Percentiles rank a stretch among this genome's conserved stretches.
Conservation (phyloP, 306 rosid genomes). For the Vigna mungo region DNA sequence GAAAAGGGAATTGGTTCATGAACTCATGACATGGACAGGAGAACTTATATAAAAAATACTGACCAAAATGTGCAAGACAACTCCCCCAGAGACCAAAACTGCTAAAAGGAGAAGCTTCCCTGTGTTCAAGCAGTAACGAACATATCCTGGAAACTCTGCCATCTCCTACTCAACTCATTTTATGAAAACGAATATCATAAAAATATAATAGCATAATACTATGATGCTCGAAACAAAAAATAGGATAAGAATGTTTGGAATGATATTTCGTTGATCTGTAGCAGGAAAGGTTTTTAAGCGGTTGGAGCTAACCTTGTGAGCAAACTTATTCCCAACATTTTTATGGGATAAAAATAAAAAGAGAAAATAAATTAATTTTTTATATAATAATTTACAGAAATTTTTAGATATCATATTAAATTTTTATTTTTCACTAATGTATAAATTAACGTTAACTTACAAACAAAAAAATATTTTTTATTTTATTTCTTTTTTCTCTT, state of each 20-base stretch:
- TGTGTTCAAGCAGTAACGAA: constrained; percentile 63
- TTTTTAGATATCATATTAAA: no score
- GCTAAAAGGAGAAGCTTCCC: constrained; percentile 71
- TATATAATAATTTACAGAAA: no score
- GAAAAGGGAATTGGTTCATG: neutral
- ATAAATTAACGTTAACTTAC: no score
- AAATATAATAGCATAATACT: neutral
- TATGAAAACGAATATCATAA: constrained; percentile 45
- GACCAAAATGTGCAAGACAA: constrained; percentile 80
- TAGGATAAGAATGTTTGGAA: neutral
- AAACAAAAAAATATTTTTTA: no score
- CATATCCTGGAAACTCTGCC: constrained; percentile 69
- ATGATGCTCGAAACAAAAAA: neutral
- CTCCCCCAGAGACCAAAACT: constrained; percentile 75
- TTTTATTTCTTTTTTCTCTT: no score
- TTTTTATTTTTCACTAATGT: no score
- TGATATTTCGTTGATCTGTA: neutral
- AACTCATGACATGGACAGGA: no score
- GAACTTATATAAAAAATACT: no score
- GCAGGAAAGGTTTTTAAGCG: neutral
- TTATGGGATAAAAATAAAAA: no score
- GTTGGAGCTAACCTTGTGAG: neutral
- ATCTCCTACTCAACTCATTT: constrained; percentile 57
- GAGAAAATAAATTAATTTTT: no score
- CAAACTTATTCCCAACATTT: no score